phyloP scores from a whole-genome alignment of 2,329 filamentous ascomycete species.

The Penicillium capsulatum region DNA sequence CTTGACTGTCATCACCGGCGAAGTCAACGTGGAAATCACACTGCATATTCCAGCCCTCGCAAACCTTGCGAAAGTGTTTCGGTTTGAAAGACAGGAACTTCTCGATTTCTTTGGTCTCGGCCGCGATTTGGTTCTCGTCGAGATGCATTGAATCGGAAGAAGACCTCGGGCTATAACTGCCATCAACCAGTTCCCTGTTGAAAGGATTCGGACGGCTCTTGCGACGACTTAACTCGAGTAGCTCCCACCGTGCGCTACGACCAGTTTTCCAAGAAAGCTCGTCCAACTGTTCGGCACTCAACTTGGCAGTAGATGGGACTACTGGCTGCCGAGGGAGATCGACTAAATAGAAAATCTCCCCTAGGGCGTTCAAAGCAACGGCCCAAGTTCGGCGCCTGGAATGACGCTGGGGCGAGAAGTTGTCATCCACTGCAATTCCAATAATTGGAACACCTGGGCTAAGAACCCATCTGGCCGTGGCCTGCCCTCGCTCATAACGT shows the following conservation, averaged over 20 bases:
- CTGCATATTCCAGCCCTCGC: slow-evolving; percentile 88
- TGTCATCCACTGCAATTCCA: slow-evolving; percentile 76
- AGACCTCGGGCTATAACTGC: slow-evolving; percentile 75
- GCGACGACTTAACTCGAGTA: slow-evolving; percentile 74
- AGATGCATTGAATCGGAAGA: slow-evolving; percentile 71
- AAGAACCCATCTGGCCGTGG: slow-evolving; percentile 83
- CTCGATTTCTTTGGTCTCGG: slow-evolving; percentile 79
- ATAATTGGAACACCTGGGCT: slow-evolving; percentile 92
- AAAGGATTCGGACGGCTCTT: slow-evolving; percentile 67
- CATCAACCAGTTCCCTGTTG: slow-evolving; percentile 62
- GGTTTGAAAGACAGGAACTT: slow-evolving; percentile 68
- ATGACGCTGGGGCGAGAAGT: slow-evolving; percentile 68
- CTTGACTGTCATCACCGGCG: slow-evolving; percentile 69
- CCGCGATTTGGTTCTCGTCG: slow-evolving; percentile 63
- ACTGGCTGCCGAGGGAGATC: slow-evolving; percentile 60
- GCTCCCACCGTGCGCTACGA: slow-evolving; percentile 72
- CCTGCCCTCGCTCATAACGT: slow-evolving; percentile 66
- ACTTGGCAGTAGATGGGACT: slow-evolving; percentile 41
- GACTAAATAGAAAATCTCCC: slow-evolving; percentile 81
- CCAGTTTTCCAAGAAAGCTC: slow-evolving; percentile 76
- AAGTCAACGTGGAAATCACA: slow-evolving; percentile 84
- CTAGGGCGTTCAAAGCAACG: slow-evolving; percentile 88
- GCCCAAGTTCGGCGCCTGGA: slow-evolving; percentile 74
- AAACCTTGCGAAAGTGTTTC: slow-evolving; percentile 71
- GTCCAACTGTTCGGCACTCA: slow-evolving; percentile 51